Conservation (phyloP, 2,329 filamentous ascomycete species). For the Falciphora oryzae region DNA sequence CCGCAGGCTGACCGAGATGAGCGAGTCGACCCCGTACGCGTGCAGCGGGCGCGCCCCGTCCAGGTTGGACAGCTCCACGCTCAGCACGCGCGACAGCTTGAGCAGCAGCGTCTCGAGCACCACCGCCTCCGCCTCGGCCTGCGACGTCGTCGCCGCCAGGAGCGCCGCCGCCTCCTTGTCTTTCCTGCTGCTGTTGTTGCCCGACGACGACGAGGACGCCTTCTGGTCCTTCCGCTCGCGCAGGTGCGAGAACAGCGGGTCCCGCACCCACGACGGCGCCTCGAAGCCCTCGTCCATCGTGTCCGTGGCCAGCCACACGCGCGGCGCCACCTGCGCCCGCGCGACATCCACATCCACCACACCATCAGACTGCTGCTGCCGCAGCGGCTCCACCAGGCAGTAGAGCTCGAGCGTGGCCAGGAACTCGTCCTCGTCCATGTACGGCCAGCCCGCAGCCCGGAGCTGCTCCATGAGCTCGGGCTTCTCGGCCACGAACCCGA, state of each 20-base stretch:
- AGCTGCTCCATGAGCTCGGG: conserved; percentile 8
- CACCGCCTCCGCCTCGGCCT: conserved; percentile 4
- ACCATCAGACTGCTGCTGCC: not conserved
- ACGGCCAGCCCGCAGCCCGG: conserved; percentile 12
- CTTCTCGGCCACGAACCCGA: conserved; percentile 11
- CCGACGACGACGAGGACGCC: not conserved
- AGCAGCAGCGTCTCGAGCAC: conserved; percentile 21
- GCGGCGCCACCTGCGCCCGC: conserved; percentile 7
- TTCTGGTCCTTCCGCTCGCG: not conserved
- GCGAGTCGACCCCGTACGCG: conserved; percentile 23
- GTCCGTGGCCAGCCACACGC: conserved; percentile 10
- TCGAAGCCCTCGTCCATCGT: conserved; percentile 7
- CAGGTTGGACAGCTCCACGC: conserved; percentile 18
- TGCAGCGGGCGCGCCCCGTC: conserved; percentile 18
- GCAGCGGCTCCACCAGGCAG: conserved; percentile 1
- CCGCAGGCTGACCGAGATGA: conserved; percentile 21
- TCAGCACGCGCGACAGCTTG: conserved; percentile 20
- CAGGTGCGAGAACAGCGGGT: conserved; percentile 10
- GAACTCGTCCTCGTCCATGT: conserved; percentile 15
- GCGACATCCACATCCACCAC: not conserved
- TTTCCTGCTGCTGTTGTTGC: not conserved
- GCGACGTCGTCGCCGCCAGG: conserved; percentile 4
- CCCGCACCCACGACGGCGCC: conserved; percentile 6
- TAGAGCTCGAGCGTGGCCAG: conserved; percentile 10
- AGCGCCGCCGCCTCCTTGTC: conserved; percentile 1